A percentile compares a stretch with the other conserved stretches of the same genome.
Conservation (phyloP, 495 filamentous ascomycete species). For the Xylona heveae region DNA sequence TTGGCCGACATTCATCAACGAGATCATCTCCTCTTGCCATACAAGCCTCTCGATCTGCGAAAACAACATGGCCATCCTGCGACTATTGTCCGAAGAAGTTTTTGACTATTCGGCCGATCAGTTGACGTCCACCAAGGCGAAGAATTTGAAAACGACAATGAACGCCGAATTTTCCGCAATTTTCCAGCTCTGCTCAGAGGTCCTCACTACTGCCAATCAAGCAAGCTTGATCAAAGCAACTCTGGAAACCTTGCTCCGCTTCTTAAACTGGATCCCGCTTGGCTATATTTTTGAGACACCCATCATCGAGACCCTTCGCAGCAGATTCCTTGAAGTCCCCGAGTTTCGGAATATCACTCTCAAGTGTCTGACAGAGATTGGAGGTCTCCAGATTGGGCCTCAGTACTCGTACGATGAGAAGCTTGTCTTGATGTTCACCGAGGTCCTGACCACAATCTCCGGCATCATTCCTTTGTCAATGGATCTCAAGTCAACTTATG, state of each 20-base stretch:
- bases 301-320: constrained; percentile 83
- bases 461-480: constrained; percentile 76
- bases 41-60: constrained; percentile 92
- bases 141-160: constrained; percentile 94
- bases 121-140: constrained; percentile 91
- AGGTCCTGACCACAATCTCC: constrained; percentile 70
- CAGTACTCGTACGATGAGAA: constrained; percentile 75
- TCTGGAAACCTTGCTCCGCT: constrained; percentile 79
- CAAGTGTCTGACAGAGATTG: constrained; percentile 94
- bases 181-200: constrained; percentile 88
- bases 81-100: constrained; percentile 89
- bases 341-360: constrained; percentile 94
- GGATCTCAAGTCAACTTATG: constrained; percentile 76
- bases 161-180: constrained; percentile 94
- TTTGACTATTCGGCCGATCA: constrained; percentile 98
- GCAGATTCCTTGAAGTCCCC: constrained; percentile 69
- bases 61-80: constrained; percentile 98
- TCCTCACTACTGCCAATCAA: constrained; percentile 72
- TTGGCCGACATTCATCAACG: constrained; percentile 99
- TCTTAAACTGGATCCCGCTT: constrained; percentile 96
- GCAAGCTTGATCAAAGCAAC: constrained; percentile 81
- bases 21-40: constrained; percentile 91
- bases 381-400: constrained; percentile 60
- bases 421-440: constrained; percentile 91
- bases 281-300: constrained; percentile 97